Evolutionary conservation across 371 early-diverging fungal genomes (phyloP).

Genomic region (Zychaea mexicana): DNA sequence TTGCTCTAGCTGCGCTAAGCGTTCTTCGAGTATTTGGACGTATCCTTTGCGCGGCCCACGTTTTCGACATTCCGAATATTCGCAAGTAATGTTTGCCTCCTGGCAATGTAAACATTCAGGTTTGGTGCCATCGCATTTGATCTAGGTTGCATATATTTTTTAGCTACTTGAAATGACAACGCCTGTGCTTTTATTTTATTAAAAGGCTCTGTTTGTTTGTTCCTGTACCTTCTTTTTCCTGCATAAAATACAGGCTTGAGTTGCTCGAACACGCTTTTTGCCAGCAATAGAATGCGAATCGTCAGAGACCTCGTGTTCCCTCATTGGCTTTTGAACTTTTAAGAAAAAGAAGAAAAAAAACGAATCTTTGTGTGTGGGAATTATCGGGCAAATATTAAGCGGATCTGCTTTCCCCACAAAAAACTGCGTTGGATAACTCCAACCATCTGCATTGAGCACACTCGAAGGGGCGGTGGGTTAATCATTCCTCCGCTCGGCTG

Average conservation of each 20-base stretch:
- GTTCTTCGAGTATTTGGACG: constrained; percentile 72
- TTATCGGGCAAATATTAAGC: background rate
- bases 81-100: constrained; percentile 64
- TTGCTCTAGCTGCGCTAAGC: constrained; percentile 66
- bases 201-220: too few species aligned
- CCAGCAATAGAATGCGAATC: background rate
- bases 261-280: constrained; percentile 69
- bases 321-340: background rate
- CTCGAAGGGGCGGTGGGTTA: too few species aligned
- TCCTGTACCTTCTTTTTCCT: constrained; percentile 70
- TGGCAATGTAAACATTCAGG: constrained; percentile 83
- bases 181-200: constrained; percentile 9
- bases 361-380: background rate
- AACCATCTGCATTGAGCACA: too few species aligned
- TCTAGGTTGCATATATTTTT: constrained; percentile 23
- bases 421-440: too few species aligned
- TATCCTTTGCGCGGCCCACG: constrained; percentile 86
- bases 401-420: background rate
- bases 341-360: background rate
- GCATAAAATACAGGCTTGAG: constrained; percentile 82
- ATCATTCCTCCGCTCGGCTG: background rate
- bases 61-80: constrained; percentile 73
- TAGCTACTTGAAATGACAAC: background rate
- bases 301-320: background rate
- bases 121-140: constrained; percentile 80